Percentiles rank a stretch among this genome's conserved stretches.
Evolutionary conservation across 208 protist genomes (phyloP).

Genomic region (Leishmania gerbilli): DNA sequence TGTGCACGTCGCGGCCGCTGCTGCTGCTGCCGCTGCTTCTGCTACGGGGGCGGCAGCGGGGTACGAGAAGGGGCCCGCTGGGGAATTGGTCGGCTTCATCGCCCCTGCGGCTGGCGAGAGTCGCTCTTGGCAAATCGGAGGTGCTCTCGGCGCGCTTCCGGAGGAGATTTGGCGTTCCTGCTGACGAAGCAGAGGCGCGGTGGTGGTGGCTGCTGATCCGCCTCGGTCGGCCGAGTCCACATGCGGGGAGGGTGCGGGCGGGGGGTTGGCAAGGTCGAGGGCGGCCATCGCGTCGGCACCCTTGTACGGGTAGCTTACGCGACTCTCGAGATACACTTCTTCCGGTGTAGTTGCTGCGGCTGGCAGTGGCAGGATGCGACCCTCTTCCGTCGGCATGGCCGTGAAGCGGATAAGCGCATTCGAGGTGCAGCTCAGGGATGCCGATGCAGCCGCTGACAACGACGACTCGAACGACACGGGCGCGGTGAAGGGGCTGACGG

Average conservation of each 20-base stretch:
- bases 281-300: neutral
- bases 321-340: neutral
- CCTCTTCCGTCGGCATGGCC: neutral
- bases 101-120: neutral
- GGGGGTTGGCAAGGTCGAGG: neutral
- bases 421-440: neutral
- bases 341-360: neutral
- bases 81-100: neutral
- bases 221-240: neutral
- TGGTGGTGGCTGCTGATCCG: neutral
- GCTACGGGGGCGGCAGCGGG: neutral
- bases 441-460: neutral
- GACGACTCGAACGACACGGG: neutral
- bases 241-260: neutral
- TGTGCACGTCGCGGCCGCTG: neutral
- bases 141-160: neutral
- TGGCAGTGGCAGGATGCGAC: neutral
- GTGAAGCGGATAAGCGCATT: neutral
- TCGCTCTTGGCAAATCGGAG: neutral
- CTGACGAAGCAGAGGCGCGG: neutral
- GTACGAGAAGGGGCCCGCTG: neutral
- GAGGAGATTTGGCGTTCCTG: neutral
- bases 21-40: too few species aligned
- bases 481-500: neutral
- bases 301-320: neutral